phyloP scores from a whole-genome alignment of 495 filamentous ascomycete species.

The Letharia columbiana region DNA sequence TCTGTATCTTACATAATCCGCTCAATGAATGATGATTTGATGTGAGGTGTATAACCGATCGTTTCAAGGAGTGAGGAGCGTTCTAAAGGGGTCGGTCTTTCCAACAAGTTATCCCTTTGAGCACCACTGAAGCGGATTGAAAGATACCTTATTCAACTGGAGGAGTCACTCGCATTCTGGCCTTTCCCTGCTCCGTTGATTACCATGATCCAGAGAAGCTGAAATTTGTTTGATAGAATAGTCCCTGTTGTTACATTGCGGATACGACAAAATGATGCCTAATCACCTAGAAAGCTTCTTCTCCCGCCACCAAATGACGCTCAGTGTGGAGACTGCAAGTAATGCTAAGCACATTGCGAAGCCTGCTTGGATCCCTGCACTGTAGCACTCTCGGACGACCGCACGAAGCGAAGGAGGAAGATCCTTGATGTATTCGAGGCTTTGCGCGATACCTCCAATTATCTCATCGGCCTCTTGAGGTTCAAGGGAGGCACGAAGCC shows the following conservation, averaged over 20 bases:
- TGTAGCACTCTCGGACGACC: conserved; percentile 11
- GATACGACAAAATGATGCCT: neutral
- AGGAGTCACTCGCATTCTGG: no score
- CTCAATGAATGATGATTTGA: no score
- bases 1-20: no score
- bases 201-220: no score
- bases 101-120: no score
- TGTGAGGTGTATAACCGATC: no score
- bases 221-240: no score
- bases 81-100: no score
- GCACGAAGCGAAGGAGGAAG: conserved; percentile 8
- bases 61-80: no score
- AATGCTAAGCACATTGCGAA: conserved; percentile 11
- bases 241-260: neutral
- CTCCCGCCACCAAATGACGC: conserved; percentile 13
- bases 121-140: no score
- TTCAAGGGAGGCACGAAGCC: conserved; percentile 14
- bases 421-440: conserved; percentile 16
- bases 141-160: no score
- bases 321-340: neutral
- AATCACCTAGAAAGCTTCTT: conserved; percentile 4
- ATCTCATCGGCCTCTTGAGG: conserved; percentile 15
- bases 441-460: conserved; percentile 1
- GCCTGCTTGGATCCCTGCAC: conserved; percentile 14
- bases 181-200: no score